phyloP scores from a whole-genome alignment of 1,284 basidiomycete species.

The Ustilago trichophora region DNA sequence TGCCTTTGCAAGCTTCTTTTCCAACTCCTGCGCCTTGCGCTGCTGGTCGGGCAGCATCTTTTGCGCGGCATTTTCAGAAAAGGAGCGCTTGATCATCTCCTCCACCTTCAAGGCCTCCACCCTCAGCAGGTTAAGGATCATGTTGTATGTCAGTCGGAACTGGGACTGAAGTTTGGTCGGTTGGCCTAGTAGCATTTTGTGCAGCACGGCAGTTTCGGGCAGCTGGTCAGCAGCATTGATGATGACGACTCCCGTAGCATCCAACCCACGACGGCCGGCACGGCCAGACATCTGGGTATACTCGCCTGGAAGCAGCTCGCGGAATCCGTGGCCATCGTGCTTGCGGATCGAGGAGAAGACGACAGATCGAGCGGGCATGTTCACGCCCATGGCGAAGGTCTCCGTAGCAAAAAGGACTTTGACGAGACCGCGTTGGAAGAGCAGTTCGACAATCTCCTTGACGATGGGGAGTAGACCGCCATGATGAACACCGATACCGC shows the following conservation, averaged over 20 bases:
- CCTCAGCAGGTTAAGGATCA: slow-evolving; percentile 96
- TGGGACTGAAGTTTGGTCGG: slow-evolving; percentile 94
- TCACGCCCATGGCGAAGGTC: slow-evolving; percentile 97
- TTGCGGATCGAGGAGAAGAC: slow-evolving; percentile 96
- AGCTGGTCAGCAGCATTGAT: slow-evolving; percentile 80
- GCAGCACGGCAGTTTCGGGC: slow-evolving; percentile 72
- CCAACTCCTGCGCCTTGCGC: slow-evolving; percentile 76
- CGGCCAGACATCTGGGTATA: slow-evolving; percentile 99
- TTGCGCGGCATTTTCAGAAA: slow-evolving; percentile 97
- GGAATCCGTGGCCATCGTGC: slow-evolving; percentile 92
- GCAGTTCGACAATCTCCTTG: slow-evolving; percentile 90
- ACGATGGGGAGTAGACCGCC: slow-evolving; percentile 95
- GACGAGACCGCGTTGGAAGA: slow-evolving; percentile 94
- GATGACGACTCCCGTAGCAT: slow-evolving; percentile 94
- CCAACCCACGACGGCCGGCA: slow-evolving; percentile 93
- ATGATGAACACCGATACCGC: slow-evolving; percentile 97
- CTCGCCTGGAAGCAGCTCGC: slow-evolving; percentile 73
- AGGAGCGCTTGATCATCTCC: slow-evolving; percentile 99
- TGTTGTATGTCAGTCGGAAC: slow-evolving; percentile 98
- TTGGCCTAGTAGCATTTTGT: slow-evolving; percentile 90
- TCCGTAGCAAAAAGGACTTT: slow-evolving; percentile 98
- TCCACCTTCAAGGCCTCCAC: slow-evolving; percentile 96
- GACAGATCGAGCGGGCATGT: slow-evolving; percentile 98
- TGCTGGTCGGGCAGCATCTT: slow-evolving; percentile 91
- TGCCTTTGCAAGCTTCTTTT: slow-evolving; percentile 76